Base-by-base conservation (phyloP, 2,329 filamentous ascomycete species). In the Pseudogymnoascus sp. region DNA sequence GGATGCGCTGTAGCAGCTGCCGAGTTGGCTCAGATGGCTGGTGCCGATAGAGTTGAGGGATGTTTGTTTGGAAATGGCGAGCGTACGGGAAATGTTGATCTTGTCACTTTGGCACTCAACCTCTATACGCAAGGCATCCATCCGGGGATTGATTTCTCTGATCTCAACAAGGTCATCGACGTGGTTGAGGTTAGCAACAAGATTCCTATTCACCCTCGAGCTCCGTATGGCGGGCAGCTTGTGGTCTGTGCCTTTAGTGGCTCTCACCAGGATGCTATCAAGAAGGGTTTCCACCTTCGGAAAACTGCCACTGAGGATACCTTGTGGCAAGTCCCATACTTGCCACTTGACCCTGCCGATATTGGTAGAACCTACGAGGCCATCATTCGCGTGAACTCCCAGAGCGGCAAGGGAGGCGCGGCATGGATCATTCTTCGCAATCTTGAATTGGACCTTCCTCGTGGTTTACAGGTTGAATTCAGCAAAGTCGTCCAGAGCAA, bases 301-400 rank as follows among this genome's bases (percentile, higher is more conserved):
- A 82, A 92, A 72, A 76, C 80, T 49, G 79, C 82, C 52, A 78
- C 76, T 4, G 78, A 82, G 71, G 85, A 93, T 62, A 84, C 87
- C 71, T 79, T 77, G 41, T 97, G 93, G 93, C 79, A 90, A 69
- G 82, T 97, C 39, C 93, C 93, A 0, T 97, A 97, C 73, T 87
- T 97, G 58, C 93, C 93, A 11, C 83, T 97, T 69, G 93, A 97
- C 72, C 93, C 93, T 4, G 83, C 89, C 71, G 93, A 97, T 72
- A 96, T 97, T 67, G 93, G 93, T 60, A 87, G 93, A 63, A 97
- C 88, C n/a, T 97, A 97, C 83, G 92, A 97, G 77, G 93, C 93
- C 64, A 89, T 97, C 72, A 97, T 97, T 73, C 90, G 93, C 64
- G 93, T 97, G 83, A 99, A 97, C 80, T 96, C 91, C 16, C 93